These are phyloP conservation scores for Corynascus novoguineensis DNA, from an alignment of 495 filamentous ascomycete species.

Conservation along the genomic window DNA sequence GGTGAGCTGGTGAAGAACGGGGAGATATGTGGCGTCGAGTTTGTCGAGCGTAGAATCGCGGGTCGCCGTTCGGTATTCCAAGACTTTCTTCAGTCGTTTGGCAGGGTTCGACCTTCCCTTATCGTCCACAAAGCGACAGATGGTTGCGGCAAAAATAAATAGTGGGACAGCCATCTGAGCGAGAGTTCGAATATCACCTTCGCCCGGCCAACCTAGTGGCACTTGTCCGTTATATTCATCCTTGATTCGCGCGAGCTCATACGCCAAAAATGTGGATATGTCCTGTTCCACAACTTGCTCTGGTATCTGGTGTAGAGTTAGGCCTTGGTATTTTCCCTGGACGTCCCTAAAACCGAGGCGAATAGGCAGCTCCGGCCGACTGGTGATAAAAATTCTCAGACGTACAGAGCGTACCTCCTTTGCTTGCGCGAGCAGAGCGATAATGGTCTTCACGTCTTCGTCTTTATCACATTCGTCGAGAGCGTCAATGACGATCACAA, in stretches of 20 bases:
- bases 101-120: conserved; percentile 16
- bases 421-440: conserved; percentile 32
- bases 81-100: conserved; percentile 26
- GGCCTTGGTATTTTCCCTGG: conserved; percentile 25
- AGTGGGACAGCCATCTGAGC: conserved; percentile 35
- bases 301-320: conserved; percentile 32
- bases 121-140: conserved; percentile 36
- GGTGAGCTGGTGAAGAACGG: conserved; percentile 30
- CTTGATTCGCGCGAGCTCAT: conserved; percentile 21
- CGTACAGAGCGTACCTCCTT: conserved; percentile 5
- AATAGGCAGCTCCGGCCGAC: conserved; percentile 45
- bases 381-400: conserved; percentile 31
- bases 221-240: conserved; percentile 23
- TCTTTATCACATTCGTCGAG: conserved; percentile 49
- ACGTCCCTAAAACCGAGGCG: conserved; percentile 28
- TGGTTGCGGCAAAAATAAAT: conserved; percentile 44
- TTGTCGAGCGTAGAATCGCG: conserved; percentile 27
- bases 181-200: conserved; percentile 27
- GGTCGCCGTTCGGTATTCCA: conserved; percentile 23
- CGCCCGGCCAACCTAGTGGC: conserved; percentile 38
- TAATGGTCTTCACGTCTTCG: conserved; percentile 34
- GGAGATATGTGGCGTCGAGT: conserved; percentile 33
- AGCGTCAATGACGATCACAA: conserved; percentile 47
- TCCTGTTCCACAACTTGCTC: conserved; percentile 31
- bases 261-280: conserved; percentile 31